phyloP scores from a whole-genome alignment of 1,139 yeast genomes.

The Wickerhamomyces sp. region DNA sequence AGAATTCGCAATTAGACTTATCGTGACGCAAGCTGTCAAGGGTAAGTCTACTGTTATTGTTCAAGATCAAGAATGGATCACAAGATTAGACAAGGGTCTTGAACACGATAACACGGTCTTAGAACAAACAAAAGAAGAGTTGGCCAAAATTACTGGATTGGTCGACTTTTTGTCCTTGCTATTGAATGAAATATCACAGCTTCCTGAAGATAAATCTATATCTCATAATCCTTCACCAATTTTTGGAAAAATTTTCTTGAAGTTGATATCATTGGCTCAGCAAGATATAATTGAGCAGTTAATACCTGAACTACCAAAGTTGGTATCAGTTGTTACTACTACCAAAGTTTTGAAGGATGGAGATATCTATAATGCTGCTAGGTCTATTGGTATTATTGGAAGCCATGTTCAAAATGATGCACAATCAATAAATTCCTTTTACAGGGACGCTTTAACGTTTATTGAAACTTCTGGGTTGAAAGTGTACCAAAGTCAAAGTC shows the following conservation, averaged over 20 bases:
- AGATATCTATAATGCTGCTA: conserved; percentile 35
- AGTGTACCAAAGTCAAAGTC: conserved; percentile 19
- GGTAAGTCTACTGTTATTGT: conserved; percentile 53
- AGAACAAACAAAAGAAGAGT: conserved; percentile 27
- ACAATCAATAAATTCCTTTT: conserved; percentile 11
- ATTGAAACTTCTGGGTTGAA: conserved; percentile 6
- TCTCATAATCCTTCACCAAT: conserved; percentile 17
- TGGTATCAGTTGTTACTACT: conserved; percentile 24
- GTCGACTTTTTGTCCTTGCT: conserved; percentile 25
- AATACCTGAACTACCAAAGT: conserved; percentile 13
- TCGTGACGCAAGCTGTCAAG: conserved; percentile 60
- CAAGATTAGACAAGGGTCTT: conserved; percentile 67
- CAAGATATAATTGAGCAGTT: conserved; percentile 20
- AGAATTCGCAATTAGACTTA: conserved; percentile 45
- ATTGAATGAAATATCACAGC: conserved; percentile 33
- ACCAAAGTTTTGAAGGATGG: conserved; percentile 20
- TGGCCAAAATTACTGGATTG: conserved; percentile 20
- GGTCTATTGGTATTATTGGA: conserved; percentile 51
- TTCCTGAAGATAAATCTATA: conserved; percentile 12
- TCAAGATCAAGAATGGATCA: conserved; percentile 72
- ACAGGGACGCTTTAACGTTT: conserved; percentile 9
- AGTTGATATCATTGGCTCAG: conserved; percentile 27
- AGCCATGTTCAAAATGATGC: conserved; percentile 37
- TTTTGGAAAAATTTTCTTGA: conserved; percentile 27
- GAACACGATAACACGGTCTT: conserved; percentile 57